A percentile compares a stretch with the other conserved stretches of the same genome.
These are phyloP conservation scores for Gyrodon lividus DNA, from an alignment of 768 basidiomycete species.

Conservation along the genomic window DNA sequence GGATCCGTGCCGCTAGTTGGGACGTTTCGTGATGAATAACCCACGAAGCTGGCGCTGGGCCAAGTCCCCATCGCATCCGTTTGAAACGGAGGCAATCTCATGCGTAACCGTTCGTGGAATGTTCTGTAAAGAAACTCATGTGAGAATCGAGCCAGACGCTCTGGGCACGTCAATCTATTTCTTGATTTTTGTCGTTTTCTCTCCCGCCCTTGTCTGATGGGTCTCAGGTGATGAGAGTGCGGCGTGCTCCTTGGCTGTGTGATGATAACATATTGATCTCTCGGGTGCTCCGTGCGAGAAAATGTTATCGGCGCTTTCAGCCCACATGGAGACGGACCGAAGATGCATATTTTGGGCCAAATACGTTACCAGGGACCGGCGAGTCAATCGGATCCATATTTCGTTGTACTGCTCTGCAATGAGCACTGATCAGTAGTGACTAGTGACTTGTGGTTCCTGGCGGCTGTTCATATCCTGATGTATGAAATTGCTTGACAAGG, in stretches of 20 bases:
- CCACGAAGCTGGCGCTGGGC: conserved; percentile 9
- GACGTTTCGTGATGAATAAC: conserved; percentile 11
- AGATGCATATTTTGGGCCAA: neutral
- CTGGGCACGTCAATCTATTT: conserved; percentile 4
- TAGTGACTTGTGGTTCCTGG: conserved; percentile 16
- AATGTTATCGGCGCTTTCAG: neutral
- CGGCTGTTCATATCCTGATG: neutral
- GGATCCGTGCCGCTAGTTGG: conserved; percentile 20
- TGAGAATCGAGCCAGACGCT: conserved; percentile 14
- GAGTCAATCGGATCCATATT: neutral
- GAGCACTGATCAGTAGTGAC: neutral
- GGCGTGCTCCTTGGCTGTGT: neutral
- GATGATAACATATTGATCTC: neutral
- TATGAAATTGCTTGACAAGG: neutral
- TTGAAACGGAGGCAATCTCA: conserved; percentile 17
- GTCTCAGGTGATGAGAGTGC: conserved; percentile 1
- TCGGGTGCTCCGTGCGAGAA: neutral
- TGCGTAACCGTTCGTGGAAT: conserved; percentile 3
- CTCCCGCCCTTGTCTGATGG: conserved; percentile 4
- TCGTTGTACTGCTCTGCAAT: conserved; percentile 1
- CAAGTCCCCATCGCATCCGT: conserved; percentile 17
- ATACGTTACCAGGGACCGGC: neutral
- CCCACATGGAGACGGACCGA: conserved; percentile 10
- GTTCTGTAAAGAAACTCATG: conserved; percentile 14
- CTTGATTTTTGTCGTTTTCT: conserved; percentile 6